Percentiles rank a stretch among this genome's conserved stretches.
Evolutionary conservation across 176 grass and related monocot genomes (phyloP).

Genomic region (Aegilops speltoides): DNA sequence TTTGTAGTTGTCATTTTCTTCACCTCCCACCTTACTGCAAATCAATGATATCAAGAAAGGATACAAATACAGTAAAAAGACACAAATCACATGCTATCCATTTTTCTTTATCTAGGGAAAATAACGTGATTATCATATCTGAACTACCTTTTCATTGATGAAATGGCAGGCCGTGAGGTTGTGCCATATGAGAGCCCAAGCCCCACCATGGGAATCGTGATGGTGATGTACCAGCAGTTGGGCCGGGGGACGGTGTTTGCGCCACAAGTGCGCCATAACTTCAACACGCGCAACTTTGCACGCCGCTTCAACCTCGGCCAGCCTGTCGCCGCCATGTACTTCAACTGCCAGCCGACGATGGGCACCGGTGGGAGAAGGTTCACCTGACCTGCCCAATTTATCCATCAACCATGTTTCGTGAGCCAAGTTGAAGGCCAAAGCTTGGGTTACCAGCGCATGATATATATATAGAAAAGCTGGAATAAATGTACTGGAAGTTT

Average conservation of each 20-base stretch:
- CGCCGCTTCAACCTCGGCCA: conserved; percentile 50
- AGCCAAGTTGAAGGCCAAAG: background rate
- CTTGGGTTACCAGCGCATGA: background rate
- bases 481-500: conserved; percentile 38
- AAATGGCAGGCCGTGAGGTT: conserved; percentile 51
- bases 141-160: background rate
- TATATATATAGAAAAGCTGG: background rate
- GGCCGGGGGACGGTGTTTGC: conserved; percentile 64
- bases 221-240: conserved; percentile 62
- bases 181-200: conserved; percentile 63
- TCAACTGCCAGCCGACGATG: conserved; percentile 63
- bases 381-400: conserved; percentile 15
- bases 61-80: background rate
- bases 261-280: conserved; percentile 65
- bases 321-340: conserved; percentile 61
- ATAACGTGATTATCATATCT: background rate
- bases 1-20: background rate
- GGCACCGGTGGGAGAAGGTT: conserved; percentile 77
- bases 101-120: background rate
- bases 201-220: conserved; percentile 55
- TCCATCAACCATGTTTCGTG: background rate
- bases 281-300: conserved; percentile 54
- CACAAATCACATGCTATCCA: background rate
- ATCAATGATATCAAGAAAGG: background rate
- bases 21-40: background rate